Evolutionary conservation across 345 rosid species (phyloP).

Genomic region (Rhodomyrtus tomentosa): DNA sequence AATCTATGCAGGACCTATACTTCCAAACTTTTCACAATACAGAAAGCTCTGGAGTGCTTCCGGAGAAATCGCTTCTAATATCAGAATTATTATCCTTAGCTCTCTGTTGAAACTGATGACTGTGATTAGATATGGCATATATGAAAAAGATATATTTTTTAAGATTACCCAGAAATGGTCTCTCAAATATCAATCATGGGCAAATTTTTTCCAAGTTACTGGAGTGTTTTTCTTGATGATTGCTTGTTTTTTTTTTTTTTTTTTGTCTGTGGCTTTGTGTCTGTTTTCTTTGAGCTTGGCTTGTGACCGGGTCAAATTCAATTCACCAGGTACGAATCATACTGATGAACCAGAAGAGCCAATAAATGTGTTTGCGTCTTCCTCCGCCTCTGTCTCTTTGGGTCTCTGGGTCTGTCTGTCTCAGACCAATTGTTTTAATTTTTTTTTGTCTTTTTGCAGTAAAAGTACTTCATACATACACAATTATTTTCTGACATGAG

Average conservation of each 20-base stretch:
- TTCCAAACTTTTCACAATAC: not conserved
- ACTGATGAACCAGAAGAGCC: not conserved
- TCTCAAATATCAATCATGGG: not conserved
- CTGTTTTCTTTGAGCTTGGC: not conserved
- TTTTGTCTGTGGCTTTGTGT: not conserved
- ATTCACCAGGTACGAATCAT: not conserved
- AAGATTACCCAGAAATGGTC: not conserved
- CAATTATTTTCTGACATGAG: not conserved
- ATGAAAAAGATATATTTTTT: not conserved
- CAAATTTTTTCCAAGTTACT: not conserved
- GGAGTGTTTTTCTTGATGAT: not conserved
- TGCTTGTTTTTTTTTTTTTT: not conserved
- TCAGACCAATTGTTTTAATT: not conserved
- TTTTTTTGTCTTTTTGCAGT: not conserved
- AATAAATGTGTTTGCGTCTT: not conserved
- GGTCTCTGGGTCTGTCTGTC: not conserved
- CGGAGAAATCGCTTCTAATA: not conserved
- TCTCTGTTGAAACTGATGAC: not conserved
- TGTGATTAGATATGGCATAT: not conserved
- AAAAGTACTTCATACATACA: not conserved
- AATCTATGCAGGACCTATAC: not conserved
- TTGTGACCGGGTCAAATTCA: not conserved
- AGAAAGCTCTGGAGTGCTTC: not conserved
- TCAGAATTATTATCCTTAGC: not conserved
- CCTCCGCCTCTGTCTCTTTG: not conserved